Percentiles rank a stretch among this genome's conserved stretches.
Evolutionary conservation across 2,329 filamentous ascomycete species (phyloP).

Genomic region (Pestalotiopsis sp.): DNA sequence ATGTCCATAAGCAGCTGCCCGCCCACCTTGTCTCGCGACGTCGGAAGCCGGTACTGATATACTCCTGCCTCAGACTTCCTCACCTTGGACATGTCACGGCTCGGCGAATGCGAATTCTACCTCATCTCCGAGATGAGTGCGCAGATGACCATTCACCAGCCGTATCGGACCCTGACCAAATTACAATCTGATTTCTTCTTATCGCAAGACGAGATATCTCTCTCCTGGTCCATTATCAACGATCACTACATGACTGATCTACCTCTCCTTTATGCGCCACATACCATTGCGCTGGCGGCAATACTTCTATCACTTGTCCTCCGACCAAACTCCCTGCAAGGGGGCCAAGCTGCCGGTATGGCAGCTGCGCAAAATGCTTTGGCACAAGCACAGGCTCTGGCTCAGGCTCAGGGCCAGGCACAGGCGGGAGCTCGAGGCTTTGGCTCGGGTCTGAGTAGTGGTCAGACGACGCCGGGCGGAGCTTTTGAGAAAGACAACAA

Average conservation of each 20-base stretch:
- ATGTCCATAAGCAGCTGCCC: conserved; percentile 22
- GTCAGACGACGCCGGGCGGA: conserved; percentile 27
- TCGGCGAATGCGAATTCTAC: conserved; percentile 93
- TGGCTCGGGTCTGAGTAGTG: conserved; percentile 18
- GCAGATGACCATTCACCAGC: conserved; percentile 87
- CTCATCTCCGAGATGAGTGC: conserved; percentile 90
- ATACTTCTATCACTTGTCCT: conserved; percentile 84
- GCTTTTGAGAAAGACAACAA: conserved; percentile 43
- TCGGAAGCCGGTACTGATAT: neutral
- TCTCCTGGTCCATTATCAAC: conserved; percentile 85
- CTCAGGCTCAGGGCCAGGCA: conserved; percentile 26
- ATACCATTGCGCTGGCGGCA: conserved; percentile 84
- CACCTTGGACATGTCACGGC: conserved; percentile 75
- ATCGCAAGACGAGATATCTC: conserved; percentile 74
- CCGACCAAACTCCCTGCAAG: conserved; percentile 52
- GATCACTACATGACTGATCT: conserved; percentile 92
- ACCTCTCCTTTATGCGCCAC: conserved; percentile 83
- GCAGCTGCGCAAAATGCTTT: conserved; percentile 53
- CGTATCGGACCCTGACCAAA: conserved; percentile 78
- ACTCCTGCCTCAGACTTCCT: conserved; percentile 58
- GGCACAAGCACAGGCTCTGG: conserved; percentile 35
- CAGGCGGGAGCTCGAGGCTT: conserved; percentile 32
- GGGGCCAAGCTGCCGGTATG: conserved; percentile 42
- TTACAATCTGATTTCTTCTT: conserved; percentile 72
- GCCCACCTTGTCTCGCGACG: neutral